phyloP scores from a whole-genome alignment of 495 filamentous ascomycete genomes.

The Trichoderma parareesei region DNA sequence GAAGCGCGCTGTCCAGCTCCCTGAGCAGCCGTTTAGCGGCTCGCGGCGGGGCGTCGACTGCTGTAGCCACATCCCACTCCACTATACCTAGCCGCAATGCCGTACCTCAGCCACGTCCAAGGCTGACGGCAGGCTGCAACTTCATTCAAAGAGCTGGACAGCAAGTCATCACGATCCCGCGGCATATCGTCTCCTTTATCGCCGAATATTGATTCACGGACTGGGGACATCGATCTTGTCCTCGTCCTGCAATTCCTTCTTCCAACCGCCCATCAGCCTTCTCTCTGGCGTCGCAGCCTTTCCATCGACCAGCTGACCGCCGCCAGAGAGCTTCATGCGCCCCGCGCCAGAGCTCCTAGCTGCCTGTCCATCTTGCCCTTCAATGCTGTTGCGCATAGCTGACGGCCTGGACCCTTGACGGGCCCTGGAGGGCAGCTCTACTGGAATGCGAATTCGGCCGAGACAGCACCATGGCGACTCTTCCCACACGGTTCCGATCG shows the following conservation, averaged over 20 bases:
- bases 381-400: conserved; percentile 6
- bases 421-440: conserved; percentile 2
- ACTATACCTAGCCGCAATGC: not conserved
- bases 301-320: conserved; percentile 2
- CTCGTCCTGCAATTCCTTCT: not conserved
- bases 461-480: conserved; percentile 33
- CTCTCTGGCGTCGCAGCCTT: not conserved
- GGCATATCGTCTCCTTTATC: not conserved
- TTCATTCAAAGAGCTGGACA: not conserved
- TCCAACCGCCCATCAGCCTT: not conserved
- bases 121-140: conserved; percentile 9
- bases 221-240: not conserved
- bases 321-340: conserved; percentile 8
- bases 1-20: not conserved
- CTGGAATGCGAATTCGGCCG: conserved; percentile 11
- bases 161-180: not conserved
- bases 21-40: not conserved
- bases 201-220: not conserved
- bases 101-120: conserved; percentile 1
- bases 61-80: not conserved
- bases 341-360: conserved; percentile 8
- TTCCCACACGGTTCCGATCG: conserved; percentile 48
- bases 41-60: not conserved
- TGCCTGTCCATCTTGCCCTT: not conserved
- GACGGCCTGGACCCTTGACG: conserved; percentile 11